Conservation (phyloP, 805 yeast species). For the Hanseniaspora mollemarum region DNA sequence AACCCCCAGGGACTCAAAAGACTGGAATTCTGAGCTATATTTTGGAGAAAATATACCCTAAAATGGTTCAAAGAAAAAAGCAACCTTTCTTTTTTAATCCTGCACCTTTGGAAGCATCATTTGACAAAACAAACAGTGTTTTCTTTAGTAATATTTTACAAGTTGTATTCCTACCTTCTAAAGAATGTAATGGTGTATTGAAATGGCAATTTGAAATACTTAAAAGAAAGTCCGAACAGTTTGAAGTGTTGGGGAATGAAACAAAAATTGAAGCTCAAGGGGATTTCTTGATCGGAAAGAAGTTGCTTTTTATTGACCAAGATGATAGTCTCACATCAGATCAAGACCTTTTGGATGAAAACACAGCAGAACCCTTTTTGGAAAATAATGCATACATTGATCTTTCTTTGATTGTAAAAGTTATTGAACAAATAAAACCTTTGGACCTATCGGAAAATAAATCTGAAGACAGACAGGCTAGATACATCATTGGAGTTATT, state of each 20-base stretch:
- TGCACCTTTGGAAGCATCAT: background rate
- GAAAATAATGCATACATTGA: background rate
- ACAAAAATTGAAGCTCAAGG: background rate
- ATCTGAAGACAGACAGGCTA: background rate
- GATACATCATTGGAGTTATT: background rate
- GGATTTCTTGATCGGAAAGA: background rate
- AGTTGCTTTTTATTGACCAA: too few relatives aligned
- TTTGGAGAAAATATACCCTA: too few relatives aligned
- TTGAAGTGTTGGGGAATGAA: background rate
- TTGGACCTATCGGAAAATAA: background rate
- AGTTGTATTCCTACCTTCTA: background rate
- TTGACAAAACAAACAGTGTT: background rate
- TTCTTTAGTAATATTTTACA: background rate
- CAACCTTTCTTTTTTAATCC: background rate
- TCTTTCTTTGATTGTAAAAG: background rate
- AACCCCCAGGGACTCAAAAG: too few relatives aligned
- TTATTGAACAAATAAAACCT: background rate
- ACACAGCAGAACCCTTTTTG: background rate
- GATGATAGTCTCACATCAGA: background rate
- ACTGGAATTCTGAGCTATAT: too few relatives aligned
- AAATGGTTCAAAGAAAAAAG: too few relatives aligned
- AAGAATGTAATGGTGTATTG: background rate
- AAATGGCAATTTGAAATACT: background rate
- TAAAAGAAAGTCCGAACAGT: background rate
- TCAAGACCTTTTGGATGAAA: background rate